A percentile compares a stretch with the other conserved stretches of the same genome.
Evolutionary conservation across 805 yeast genomes (phyloP).

Genomic region (Metschnikowia amazonensis): DNA sequence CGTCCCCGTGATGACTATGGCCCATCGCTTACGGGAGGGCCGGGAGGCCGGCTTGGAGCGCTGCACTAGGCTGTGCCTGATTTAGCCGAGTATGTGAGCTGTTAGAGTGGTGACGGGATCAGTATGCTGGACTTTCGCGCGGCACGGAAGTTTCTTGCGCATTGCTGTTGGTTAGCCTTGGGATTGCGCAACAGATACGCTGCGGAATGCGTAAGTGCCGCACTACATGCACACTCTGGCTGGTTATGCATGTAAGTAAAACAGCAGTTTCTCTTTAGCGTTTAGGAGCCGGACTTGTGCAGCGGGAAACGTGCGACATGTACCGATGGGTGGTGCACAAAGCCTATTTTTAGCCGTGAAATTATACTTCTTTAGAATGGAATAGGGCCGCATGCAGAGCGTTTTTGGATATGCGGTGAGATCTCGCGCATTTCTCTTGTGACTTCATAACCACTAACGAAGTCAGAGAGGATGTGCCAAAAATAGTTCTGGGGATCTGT

Average conservation of each 20-base stretch:
- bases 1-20: too few species aligned
- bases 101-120: neutral
- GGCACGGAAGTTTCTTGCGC: conserved; percentile 1
- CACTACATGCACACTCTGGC: neutral
- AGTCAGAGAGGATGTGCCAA: neutral
- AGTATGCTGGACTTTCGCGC: neutral
- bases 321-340: neutral
- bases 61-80: conserved; percentile 1
- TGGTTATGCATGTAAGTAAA: neutral
- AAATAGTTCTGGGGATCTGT: neutral
- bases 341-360: neutral
- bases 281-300: neutral
- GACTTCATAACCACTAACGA: conserved; percentile 1
- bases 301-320: neutral
- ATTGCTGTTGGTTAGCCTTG: neutral
- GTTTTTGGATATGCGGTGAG: neutral
- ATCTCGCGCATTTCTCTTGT: neutral
- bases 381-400: neutral
- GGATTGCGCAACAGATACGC: neutral
- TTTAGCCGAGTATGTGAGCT: conserved; percentile 2
- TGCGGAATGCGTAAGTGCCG: neutral
- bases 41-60: too few species aligned
- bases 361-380: neutral
- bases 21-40: too few species aligned
- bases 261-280: neutral